phyloP scores from a whole-genome alignment of 306 rosid genomes.

The Clitoria ternatea region DNA sequence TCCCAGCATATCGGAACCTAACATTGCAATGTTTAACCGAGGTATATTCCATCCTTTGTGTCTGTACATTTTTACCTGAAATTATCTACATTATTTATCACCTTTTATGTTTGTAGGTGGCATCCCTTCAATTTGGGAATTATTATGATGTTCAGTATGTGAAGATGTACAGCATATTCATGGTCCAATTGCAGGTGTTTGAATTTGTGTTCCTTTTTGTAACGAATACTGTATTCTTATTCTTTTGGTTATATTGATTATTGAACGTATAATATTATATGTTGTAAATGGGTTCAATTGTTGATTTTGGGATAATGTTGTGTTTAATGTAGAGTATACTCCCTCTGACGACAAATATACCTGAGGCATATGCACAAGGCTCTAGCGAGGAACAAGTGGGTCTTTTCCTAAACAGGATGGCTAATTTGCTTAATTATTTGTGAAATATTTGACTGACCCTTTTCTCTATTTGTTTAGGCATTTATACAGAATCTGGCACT shows the following conservation, averaged over 20 bases:
- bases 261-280: not conserved
- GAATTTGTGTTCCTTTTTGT: not conserved
- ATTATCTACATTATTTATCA: not conserved
- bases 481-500: slow-evolving; percentile 93
- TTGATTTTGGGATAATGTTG: slow-evolving; percentile 7
- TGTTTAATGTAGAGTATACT: slow-evolving; percentile 55
- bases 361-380: slow-evolving; percentile 88
- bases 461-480: slow-evolving; percentile 42
- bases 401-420: not conserved
- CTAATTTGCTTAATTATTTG: not conserved
- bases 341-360: slow-evolving; percentile 74
- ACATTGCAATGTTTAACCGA: slow-evolving; percentile 91
- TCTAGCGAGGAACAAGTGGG: slow-evolving; percentile 83
- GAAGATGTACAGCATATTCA: slow-evolving; percentile 84
- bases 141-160: slow-evolving; percentile 73
- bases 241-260: not conserved
- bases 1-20: slow-evolving; percentile 81
- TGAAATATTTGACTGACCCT: slow-evolving; percentile 7
- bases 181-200: slow-evolving; percentile 89
- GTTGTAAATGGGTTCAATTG: not conserved
- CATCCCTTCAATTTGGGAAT: slow-evolving; percentile 77
- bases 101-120: slow-evolving; percentile 60
- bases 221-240: not conserved
- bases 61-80: not conserved
- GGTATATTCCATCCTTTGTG: slow-evolving; percentile 38